Percentiles rank a stretch among this genome's conserved stretches.
phyloP scores from a whole-genome alignment of 2,329 filamentous ascomycete species.

The Mycosphaerella sp. region DNA sequence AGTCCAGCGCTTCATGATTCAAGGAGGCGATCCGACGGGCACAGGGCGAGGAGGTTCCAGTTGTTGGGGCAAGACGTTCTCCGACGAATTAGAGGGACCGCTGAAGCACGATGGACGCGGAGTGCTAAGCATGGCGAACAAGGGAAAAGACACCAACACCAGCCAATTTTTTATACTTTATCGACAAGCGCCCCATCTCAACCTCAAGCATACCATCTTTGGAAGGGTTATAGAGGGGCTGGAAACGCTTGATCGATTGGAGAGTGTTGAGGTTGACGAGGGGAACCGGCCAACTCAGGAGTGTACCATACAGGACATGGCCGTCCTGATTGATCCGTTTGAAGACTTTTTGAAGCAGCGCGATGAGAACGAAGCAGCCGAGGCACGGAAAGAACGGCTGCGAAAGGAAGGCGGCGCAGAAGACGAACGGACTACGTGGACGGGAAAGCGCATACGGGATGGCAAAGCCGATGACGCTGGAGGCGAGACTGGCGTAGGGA shows the following conservation, averaged over 20 bases:
- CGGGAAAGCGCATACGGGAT: constrained; percentile 78
- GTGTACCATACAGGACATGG: constrained; percentile 73
- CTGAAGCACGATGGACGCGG: constrained; percentile 76
- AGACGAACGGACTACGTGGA: constrained; percentile 91
- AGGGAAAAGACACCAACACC: constrained; percentile 95
- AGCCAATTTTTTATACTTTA: constrained; percentile 95
- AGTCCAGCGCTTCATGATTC: constrained; percentile 90
- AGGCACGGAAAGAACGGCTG: constrained; percentile 59
- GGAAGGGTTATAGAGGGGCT: constrained; percentile 73
- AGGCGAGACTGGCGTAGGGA: constrained; percentile 55
- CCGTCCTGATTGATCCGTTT: constrained; percentile 89
- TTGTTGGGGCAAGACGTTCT: constrained; percentile 90
- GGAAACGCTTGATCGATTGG: constrained; percentile 62
- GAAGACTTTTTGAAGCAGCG: constrained; percentile 77
- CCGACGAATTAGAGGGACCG: constrained; percentile 88
- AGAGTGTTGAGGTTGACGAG: constrained; percentile 66
- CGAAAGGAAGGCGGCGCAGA: constrained; percentile 64
- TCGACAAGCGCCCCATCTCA: constrained; percentile 73
- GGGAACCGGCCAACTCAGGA: constrained; percentile 70
- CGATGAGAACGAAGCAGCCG: constrained; percentile 49
- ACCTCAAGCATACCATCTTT: constrained; percentile 97
- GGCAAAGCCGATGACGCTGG: constrained; percentile 50
- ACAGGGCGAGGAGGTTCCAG: constrained; percentile 85
- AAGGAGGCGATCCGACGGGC: constrained; percentile 89
- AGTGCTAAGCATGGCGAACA: constrained; percentile 91